phyloP scores from a whole-genome alignment of 495 filamentous ascomycete genomes.

The Apodospora peruviana region DNA sequence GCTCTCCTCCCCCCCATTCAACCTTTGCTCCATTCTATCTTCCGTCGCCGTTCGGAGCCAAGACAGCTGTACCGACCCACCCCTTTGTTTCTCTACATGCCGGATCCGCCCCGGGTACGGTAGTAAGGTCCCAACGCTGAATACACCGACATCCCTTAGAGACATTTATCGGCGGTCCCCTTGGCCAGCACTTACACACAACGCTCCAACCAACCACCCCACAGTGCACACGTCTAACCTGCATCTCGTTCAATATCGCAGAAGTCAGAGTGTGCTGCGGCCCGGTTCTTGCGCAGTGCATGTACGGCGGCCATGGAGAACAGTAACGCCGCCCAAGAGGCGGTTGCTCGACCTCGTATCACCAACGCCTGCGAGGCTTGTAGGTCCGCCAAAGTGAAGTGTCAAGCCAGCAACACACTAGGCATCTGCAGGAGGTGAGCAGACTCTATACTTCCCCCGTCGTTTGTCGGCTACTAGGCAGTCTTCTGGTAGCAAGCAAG shows the following conservation, averaged over 20 bases:
- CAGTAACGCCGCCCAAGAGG: not conserved
- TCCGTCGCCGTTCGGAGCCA: constrained; percentile 19
- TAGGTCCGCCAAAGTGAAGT: constrained; percentile 40
- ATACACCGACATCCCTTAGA: not conserved
- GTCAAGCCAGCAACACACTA: constrained; percentile 33
- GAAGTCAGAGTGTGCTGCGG: too few relatives aligned
- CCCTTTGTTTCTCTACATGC: constrained; percentile 8
- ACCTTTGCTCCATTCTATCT: constrained; percentile 21
- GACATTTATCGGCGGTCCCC: too few relatives aligned
- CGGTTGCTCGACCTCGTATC: constrained; percentile 20
- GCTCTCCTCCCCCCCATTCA: constrained; percentile 47
- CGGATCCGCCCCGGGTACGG: constrained; percentile 4
- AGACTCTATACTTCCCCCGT: not conserved
- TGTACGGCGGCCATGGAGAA: constrained; percentile 4
- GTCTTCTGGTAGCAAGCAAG: too few relatives aligned
- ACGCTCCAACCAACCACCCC: too few relatives aligned
- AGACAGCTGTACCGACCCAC: too few relatives aligned
- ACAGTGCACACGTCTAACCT: too few relatives aligned
- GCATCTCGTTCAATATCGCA: too few relatives aligned
- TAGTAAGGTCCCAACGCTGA: not conserved
- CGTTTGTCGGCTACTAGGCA: too few relatives aligned
- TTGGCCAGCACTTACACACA: too few relatives aligned
- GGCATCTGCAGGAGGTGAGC: constrained; percentile 42
- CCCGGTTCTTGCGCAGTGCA: too few relatives aligned
- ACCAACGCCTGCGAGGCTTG: constrained; percentile 44